Base-by-base conservation (phyloP, 2,329 filamentous ascomycete genomes). In the Pseudogymnoascus sp. region DNA sequence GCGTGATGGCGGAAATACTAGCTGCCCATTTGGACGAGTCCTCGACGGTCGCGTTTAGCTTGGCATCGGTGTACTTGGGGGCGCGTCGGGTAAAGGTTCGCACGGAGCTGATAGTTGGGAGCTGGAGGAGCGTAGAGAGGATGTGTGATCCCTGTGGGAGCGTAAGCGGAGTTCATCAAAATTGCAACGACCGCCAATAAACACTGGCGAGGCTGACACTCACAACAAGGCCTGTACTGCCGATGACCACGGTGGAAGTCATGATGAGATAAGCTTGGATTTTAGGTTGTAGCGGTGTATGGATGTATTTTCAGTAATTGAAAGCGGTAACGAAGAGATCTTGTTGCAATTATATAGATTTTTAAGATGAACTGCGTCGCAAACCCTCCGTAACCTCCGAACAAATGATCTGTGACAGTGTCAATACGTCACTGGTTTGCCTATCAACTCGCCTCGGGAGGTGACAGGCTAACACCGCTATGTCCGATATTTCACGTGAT, bases 1-100 rank as follows among this genome's bases (percentile, higher is more conserved):
- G 83, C 0, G 77, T 72, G 53, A 89, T 76, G 35, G 78, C 75
- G 6, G 79, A 72, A 59, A 95, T 81, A 68, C 82, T 77, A 8
- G 79, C 68, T 1, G 84, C 76, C 93, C 92, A 97, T 72, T 82
- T 81, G 6, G 82, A 74, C 1, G 85, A 86, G 74, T 96, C 89
- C 68, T 82, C 68, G 26, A 89, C 86, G 70, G 88, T 76, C n/a
- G 86, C 81, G 61, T 82, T 80, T 66, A 93, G 82, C 68, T 88
- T 89, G 24, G 77, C 72, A 62, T 81, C 73, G 4, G 71, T 68
- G 21, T 73, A 71, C 64, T 81, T 79, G 50, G 88, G 86, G 4
- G 80, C 76, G 71, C 87, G 87, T 61, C 89, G 87, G 21, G 87
- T 81, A 76, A 89, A 85, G 68, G 87, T 63, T 50, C 70, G 76